Evolutionary conservation across 2,329 filamentous ascomycete species (phyloP), one percentile per base, ranked within the genome.

Genomic region (Grosmannia huntii): DNA sequence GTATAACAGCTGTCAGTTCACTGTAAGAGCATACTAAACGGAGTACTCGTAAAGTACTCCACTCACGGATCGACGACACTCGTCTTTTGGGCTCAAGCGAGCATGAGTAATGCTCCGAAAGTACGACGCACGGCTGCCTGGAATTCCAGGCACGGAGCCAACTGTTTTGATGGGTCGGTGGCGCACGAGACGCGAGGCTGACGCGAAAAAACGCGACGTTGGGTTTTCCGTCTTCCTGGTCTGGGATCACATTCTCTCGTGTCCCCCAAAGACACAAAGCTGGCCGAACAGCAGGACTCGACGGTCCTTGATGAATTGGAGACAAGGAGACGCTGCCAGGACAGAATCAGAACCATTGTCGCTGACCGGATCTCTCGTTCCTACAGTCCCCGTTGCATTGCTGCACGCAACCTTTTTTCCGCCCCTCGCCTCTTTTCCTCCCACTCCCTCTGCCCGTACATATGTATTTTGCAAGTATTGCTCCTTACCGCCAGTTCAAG

Each of bases 131-230:
- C 9, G 7, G 36, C 23, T 21, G 53, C 53, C 53, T 55, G 5
- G 27, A 27, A 14, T 14, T 14, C 27, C 9, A 49, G 53, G 53
- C 53, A 55, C 4, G 1, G 25, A 25, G 12, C 7, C 41, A 16
- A 3, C 14, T 50, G 25, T 50, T 50, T 50, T 19, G 19, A n/a
- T 38, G 28, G 31, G 28, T 51, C 33, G 3, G 48, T 27, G 28
- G 7, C 33, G 11, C 23, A 19, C 38, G 25, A 25, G 25, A 59
- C 62, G 64, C 60, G 61, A 58, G 58, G 28, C 38, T 50, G 53
- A 58, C 62, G 60, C 62, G 60, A 63, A 62, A 63, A 61, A 62
- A 62, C 61, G 60, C 62, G 63, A 53, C 44, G 33, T 4, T 7
- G 2, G 14, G 3, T 56, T 41, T 51, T 33, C 16, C 46, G 21